Evolutionary conservation across 352 stramenopile genomes (phyloP), one percentile per base, ranked within the genome.

Genomic region (Pythium dissimile): DNA sequence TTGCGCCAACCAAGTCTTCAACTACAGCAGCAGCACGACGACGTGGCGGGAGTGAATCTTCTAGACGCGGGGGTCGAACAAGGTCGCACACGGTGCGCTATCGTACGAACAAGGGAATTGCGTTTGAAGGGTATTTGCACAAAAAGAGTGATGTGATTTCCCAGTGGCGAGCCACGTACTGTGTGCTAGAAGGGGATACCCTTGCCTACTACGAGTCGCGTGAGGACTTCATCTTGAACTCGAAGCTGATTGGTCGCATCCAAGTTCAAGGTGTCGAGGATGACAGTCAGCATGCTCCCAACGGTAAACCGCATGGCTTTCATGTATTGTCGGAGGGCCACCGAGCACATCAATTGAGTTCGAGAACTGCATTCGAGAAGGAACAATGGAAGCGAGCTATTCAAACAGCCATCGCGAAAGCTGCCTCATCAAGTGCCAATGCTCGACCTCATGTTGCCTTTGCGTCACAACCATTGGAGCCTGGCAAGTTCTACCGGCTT

Each of bases 71-170:
- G 1, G 38, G 48, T 15, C 44, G 52, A 7, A 56, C 55, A 35
- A 71, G 81, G 24, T 88, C 78, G 0, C 75, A 91, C 48, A 88
- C 78, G 1, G 66, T 89, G 45, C 77, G 81, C 9, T 91, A 91
- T 43, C 78, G 81, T 13, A 83, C 64, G 0, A 73, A 84, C 26
- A 65, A 72, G 13, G 79, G 83, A 11, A 92, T 93, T 34, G 73
- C 78, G 12, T 93, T 93, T 52, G 84, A 93, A 74, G 84, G 84
- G 1, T 93, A 93, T 38, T 57, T 93, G 49, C 87, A 78, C 71
- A 89, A 89, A 64, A 93, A 93, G 58, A 87, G 84, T 48, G 84
- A 93, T 32, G 38, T 93, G 43, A 47, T 93, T 0, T 59, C 74
- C 50, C 75, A 55, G n/a, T 93, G 83, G 83, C 84, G 82, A 27